phyloP scores from a whole-genome alignment of 345 rosid species.

The Arabis hirsuta region DNA sequence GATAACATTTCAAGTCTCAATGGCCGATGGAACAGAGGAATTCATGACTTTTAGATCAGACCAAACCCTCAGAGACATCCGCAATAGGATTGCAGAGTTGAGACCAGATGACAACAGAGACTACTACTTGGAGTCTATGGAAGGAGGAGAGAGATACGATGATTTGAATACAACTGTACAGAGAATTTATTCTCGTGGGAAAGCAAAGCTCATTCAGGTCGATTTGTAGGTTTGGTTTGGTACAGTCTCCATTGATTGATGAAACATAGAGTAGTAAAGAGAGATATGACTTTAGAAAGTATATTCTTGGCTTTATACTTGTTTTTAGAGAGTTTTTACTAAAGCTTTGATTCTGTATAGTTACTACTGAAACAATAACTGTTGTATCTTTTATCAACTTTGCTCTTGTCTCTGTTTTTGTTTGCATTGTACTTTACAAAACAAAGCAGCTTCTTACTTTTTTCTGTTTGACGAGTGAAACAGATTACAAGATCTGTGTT shows the following conservation, averaged over 20 bases:
- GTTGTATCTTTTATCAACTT: not conserved
- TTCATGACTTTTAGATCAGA: conserved; percentile 5
- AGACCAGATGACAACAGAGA: not conserved
- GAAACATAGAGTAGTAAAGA: conserved; percentile 5
- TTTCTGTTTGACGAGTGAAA: too few relatives aligned
- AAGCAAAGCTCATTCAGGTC: not conserved
- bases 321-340: conserved; percentile 7
- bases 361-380: conserved; percentile 8
- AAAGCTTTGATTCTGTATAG: conserved; percentile 20
- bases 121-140: conserved; percentile 1
- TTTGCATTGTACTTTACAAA: too few relatives aligned
- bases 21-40: not conserved
- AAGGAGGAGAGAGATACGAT: not conserved
- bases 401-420: not conserved
- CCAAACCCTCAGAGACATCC: conserved; percentile 39
- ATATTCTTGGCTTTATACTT: conserved; percentile 10
- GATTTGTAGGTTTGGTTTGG: conserved; percentile 8
- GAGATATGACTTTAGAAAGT: too few relatives aligned
- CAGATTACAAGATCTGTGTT: too few relatives aligned
- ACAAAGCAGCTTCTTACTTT: too few relatives aligned
- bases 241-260: conserved; percentile 9
- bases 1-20: not conserved
- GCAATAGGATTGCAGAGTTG: not conserved
- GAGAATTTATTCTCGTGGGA: not conserved
- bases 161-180: conserved; percentile 21